Percentiles rank a stretch among this genome's conserved stretches.
Evolutionary conservation across 2,329 filamentous ascomycete genomes (phyloP).

Genomic region (Pseudogymnoascus sp.): DNA sequence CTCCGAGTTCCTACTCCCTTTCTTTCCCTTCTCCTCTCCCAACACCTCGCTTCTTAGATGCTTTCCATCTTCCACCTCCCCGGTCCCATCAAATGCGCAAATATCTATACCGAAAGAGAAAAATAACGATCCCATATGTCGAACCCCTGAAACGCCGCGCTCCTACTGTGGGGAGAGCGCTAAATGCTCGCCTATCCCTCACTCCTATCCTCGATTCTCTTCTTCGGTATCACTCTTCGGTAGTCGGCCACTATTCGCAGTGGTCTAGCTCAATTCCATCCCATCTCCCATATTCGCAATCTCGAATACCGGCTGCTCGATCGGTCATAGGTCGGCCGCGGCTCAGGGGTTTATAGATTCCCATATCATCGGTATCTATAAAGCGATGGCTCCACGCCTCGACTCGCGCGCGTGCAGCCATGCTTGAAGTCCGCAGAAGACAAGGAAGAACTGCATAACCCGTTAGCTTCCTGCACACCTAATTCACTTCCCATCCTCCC

Average conservation of each 20-base stretch:
- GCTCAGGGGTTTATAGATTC: background rate
- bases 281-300: background rate
- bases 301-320: background rate
- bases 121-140: constrained; percentile 4
- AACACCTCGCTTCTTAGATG: background rate
- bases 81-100: background rate
- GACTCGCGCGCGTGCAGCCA: constrained; percentile 76
- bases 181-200: background rate
- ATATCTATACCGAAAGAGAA: background rate
- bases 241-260: background rate
- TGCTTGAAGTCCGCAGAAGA: constrained; percentile 87
- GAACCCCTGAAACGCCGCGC: constrained; percentile 4
- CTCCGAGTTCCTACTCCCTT: background rate
- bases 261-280: background rate
- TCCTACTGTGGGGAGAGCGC: background rate
- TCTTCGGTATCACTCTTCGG: background rate
- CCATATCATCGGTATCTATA: constrained; percentile 35
- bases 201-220: constrained; percentile 2
- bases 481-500: background rate
- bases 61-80: background rate
- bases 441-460: constrained; percentile 62
- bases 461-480: background rate
- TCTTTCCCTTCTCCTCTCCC: background rate
- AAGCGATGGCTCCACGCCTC: constrained; percentile 72
- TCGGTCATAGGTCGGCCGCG: background rate